Percentiles rank a stretch among this genome's conserved stretches.
Evolutionary conservation across 352 stramenopile genomes (phyloP).

Genomic region (Globisporangium ultimum): DNA sequence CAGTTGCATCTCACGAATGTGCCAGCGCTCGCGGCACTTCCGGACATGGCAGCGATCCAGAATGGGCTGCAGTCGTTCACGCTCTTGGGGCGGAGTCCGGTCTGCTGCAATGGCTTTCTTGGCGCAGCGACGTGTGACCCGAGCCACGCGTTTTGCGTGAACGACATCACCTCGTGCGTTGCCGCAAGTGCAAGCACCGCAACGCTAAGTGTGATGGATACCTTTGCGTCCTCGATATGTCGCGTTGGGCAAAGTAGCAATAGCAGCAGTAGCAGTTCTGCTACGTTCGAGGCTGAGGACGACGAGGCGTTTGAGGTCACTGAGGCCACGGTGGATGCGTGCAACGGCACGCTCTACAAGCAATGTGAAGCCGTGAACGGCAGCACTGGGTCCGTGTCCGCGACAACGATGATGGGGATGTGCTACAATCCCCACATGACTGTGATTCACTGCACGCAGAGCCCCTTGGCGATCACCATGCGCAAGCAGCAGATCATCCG

Average conservation of each 20-base stretch:
- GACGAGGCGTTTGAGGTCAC: conserved; percentile 16
- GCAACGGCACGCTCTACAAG: conserved; percentile 39
- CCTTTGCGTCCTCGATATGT: conserved; percentile 22
- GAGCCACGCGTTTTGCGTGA: conserved; percentile 18
- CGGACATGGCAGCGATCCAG: conserved; percentile 16
- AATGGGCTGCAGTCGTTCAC: conserved; percentile 16
- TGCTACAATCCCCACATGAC: conserved; percentile 35
- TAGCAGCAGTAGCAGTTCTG: conserved; percentile 4
- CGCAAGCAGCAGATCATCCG: conserved; percentile 2
- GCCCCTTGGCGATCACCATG: conserved; percentile 10
- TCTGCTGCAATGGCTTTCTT: conserved; percentile 37
- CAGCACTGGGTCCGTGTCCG: conserved; percentile 3
- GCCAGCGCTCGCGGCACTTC: conserved; percentile 10
- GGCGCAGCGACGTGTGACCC: conserved; percentile 19
- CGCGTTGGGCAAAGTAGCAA: conserved; percentile 3
- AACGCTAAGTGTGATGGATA: conserved; percentile 17
- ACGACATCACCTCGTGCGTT: conserved; percentile 3
- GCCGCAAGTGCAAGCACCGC: conserved; percentile 5
- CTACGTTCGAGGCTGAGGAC: too few species aligned
- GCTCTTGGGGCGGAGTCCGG: conserved; percentile 1
- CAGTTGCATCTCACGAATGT: conserved; percentile 15
- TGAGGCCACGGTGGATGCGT: conserved; percentile 19
- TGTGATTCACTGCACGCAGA: conserved; percentile 22
- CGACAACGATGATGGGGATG: too few species aligned
- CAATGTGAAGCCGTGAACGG: conserved; percentile 17